Conservation (phyloP, 371 early-diverging fungal species). For the Sporodiniella umbellata region DNA sequence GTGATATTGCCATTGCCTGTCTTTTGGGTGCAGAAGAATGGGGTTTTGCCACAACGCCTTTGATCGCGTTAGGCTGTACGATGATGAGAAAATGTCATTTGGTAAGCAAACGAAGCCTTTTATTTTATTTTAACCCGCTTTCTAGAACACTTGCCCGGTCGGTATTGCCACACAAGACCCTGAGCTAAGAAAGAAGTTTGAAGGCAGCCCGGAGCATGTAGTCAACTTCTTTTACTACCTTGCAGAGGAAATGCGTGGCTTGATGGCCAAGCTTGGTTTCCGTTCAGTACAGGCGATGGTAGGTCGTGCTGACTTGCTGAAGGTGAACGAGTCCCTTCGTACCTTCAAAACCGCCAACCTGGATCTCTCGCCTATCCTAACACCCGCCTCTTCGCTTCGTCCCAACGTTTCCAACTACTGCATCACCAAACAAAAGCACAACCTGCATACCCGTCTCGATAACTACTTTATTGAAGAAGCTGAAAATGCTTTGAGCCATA, state of each 20-base stretch:
- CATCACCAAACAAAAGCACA: constrained; percentile 82
- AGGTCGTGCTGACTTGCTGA: constrained; percentile 83
- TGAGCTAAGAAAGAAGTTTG: constrained; percentile 89
- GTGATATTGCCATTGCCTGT: constrained; percentile 93
- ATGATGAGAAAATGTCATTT: constrained; percentile 85
- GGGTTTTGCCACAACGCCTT: constrained; percentile 96
- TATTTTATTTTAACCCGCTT: constrained; percentile 2
- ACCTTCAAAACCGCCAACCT: constrained; percentile 85
- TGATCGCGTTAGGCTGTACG: constrained; percentile 96
- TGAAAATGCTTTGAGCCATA: constrained; percentile 63
- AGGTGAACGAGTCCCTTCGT: constrained; percentile 66
- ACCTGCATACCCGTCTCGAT: constrained; percentile 80
- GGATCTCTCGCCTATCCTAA: constrained; percentile 83
- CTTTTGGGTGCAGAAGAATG: constrained; percentile 97
- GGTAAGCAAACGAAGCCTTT: constrained; percentile 19
- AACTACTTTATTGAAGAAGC: constrained; percentile 80
- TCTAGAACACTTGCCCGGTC: constrained; percentile 92
- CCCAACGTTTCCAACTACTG: constrained; percentile 84
- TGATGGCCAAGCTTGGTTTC: constrained; percentile 94
- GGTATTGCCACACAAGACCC: constrained; percentile 98
- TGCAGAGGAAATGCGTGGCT: constrained; percentile 87
- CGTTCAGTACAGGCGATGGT: constrained; percentile 94
- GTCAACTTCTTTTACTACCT: constrained; percentile 97
- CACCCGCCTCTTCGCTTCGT: constrained; percentile 83
- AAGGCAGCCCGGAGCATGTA: constrained; percentile 92